Percentiles rank a stretch among this genome's conserved stretches.
phyloP scores from a whole-genome alignment of 2,329 filamentous ascomycete species.

The Sphaerulina vaccinii region DNA sequence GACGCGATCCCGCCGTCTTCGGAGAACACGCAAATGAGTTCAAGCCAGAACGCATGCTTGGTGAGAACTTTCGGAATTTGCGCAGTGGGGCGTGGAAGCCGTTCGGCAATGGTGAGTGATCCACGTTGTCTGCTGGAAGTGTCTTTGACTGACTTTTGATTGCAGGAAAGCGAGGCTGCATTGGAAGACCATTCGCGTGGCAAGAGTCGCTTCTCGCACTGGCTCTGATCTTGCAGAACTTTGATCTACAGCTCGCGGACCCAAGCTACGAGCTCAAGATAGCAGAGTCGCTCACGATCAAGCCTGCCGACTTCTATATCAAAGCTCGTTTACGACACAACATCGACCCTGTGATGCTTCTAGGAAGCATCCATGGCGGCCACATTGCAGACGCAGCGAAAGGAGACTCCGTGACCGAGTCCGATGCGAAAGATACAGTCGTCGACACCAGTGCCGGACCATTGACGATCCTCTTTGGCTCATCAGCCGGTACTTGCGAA shows the following conservation, averaged over 20 bases:
- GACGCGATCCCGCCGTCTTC: slow-evolving; percentile 63
- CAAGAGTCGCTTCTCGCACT: slow-evolving; percentile 62
- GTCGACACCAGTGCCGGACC: slow-evolving; percentile 26
- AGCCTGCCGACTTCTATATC: slow-evolving; percentile 64
- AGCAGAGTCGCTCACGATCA: slow-evolving; percentile 60
- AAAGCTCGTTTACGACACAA: slow-evolving; percentile 54
- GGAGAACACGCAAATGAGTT: slow-evolving; percentile 66
- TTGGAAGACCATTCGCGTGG: slow-evolving; percentile 70
- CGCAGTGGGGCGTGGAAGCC: slow-evolving; percentile 46
- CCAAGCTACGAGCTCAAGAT: slow-evolving; percentile 58
- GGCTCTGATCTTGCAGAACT: slow-evolving; percentile 65
- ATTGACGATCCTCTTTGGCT: slow-evolving; percentile 70
- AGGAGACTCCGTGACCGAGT: slow-evolving; percentile 41
- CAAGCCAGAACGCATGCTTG: slow-evolving; percentile 69
- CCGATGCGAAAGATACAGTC: too few relatives aligned
- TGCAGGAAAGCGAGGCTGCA: slow-evolving; percentile 70
- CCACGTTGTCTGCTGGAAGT: not conserved
- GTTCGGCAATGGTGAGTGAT: slow-evolving; percentile 62
- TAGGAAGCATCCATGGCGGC: slow-evolving; percentile 57
- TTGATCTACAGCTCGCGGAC: slow-evolving; percentile 64
- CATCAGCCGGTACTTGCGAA: slow-evolving; percentile 73
- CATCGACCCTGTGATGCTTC: slow-evolving; percentile 57
- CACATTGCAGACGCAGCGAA: slow-evolving; percentile 51
- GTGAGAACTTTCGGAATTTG: slow-evolving; percentile 60
- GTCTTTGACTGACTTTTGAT: slow-evolving; percentile 56